Percentiles rank a stretch among this genome's conserved stretches.
These are phyloP conservation scores for Aureobasidium sp. DNA, from an alignment of 2,329 filamentous ascomycete genomes.

Conservation along the genomic window DNA sequence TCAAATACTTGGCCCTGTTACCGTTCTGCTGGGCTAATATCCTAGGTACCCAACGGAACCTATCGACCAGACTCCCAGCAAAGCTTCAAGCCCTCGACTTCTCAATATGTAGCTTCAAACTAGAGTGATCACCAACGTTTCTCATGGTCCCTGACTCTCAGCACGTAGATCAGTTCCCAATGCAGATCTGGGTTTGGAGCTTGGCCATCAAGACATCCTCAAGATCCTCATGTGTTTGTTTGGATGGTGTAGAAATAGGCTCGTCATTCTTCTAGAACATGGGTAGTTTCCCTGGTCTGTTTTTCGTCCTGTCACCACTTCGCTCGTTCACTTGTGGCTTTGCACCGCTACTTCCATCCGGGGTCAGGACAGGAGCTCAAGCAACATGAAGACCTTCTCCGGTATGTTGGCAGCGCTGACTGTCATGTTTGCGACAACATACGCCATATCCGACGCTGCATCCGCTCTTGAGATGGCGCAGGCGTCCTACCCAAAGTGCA, in stretches of 20 bases:
- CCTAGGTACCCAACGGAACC: neutral
- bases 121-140: neutral
- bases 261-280: neutral
- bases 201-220: neutral
- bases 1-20: neutral
- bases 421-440: neutral
- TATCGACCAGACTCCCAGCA: neutral
- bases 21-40: neutral
- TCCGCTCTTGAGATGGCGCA: neutral
- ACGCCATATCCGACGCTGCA: neutral
- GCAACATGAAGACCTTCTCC: neutral
- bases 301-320: conserved; percentile 2
- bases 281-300: neutral
- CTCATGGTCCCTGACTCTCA: neutral
- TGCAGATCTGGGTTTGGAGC: neutral
- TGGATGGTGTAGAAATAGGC: neutral
- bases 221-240: neutral
- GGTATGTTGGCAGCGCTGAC: neutral
- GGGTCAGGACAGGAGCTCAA: neutral
- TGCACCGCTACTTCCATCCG: neutral
- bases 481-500: conserved; percentile 1
- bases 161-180: neutral
- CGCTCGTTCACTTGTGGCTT: neutral
- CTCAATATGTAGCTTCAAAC: neutral
- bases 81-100: neutral